Conservation (phyloP, 495 filamentous ascomycete genomes). For the Rostrohypoxylon terebratum region DNA sequence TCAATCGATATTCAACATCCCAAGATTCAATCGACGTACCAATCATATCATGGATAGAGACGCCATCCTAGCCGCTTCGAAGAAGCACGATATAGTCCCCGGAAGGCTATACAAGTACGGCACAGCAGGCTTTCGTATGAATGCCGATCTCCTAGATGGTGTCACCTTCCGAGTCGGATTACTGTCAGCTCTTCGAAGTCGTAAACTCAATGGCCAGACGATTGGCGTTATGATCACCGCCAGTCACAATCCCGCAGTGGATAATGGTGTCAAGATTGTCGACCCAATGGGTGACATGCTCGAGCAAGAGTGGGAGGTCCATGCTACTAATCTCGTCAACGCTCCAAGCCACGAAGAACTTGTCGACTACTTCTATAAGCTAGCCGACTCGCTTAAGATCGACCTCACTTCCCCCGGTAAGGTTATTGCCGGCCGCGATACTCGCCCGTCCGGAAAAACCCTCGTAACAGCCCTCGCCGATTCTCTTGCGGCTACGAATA, state of each 20-base stretch:
- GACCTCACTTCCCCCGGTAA: conserved; percentile 75
- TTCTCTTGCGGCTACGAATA: conserved; percentile 78
- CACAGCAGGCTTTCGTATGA: conserved; percentile 82
- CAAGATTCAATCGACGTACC: conserved; percentile 4
- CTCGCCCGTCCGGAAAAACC: conserved; percentile 86
- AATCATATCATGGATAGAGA: conserved; percentile 51
- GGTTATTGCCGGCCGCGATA: conserved; percentile 92
- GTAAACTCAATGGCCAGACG: conserved; percentile 85
- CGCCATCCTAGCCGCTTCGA: conserved; percentile 69
- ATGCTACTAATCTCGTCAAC: conserved; percentile 90
- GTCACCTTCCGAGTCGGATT: conserved; percentile 92
- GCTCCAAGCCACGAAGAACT: conserved; percentile 78
- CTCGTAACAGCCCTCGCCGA: conserved; percentile 81
- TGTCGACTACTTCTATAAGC: conserved; percentile 76
- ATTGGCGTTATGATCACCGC: conserved; percentile 99
- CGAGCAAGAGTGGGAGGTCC: conserved; percentile 90
- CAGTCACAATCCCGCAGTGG: conserved; percentile 94
- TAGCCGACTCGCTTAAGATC: conserved; percentile 78
- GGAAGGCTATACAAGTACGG: conserved; percentile 87
- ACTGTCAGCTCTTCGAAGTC: conserved; percentile 88
- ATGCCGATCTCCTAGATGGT: conserved; percentile 79
- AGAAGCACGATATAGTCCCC: conserved; percentile 75
- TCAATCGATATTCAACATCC: neutral
- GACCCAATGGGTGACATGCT: conserved; percentile 99
- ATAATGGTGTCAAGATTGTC: conserved; percentile 98